Base-by-base conservation (phyloP, 768 basidiomycete species). In the Russula lepida region DNA sequence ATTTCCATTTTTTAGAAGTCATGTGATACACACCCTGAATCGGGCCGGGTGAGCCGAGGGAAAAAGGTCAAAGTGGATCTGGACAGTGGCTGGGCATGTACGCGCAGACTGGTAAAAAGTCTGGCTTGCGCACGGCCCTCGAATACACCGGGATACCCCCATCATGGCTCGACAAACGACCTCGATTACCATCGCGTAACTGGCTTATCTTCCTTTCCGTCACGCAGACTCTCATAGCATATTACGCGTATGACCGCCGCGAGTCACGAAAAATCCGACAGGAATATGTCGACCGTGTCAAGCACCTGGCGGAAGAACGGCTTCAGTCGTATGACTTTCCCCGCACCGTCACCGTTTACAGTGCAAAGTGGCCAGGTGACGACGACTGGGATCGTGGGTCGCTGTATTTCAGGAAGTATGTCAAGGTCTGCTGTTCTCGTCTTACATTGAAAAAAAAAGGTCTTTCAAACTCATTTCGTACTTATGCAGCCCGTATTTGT, bases 321-420 rank as follows among this genome's bases (percentile, higher is more conserved):
- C 72, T 89, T 66, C 80, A 79, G 58, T 79, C 82, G 9, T 71
- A 85, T 66, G 91, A 84, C 21, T 74, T 79, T 54, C 84, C 89
- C 5, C 82, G 94, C 35, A 89, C 85, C 69, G 85, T 97, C 60
- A 86, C 79, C 8, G 93, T 98, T 21, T 92, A 90, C 68, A 92
- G 88, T 35, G 81, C 84, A 28, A 91, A 89, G 73, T 97, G 94
- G 85, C 95, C 95, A 0, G 94, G 89, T 28, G 97, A 99, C 72
- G 92, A 95, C 68, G 94, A 98, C 70, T 84, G 86, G 64, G 85
- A 94, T 71, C 82, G 89, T 60, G 81, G 85, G 59, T 76, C 91
- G 71, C 85, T 79, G 75, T 92, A 92, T 77, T 98, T 98, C 78
- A 88, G 90, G 72, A 92, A 90, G 79, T 98, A 97, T 75, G 84